Evolutionary conservation across 75 land plant genomes (phyloP).

Genomic region (Chamaecyparis obtusa): DNA sequence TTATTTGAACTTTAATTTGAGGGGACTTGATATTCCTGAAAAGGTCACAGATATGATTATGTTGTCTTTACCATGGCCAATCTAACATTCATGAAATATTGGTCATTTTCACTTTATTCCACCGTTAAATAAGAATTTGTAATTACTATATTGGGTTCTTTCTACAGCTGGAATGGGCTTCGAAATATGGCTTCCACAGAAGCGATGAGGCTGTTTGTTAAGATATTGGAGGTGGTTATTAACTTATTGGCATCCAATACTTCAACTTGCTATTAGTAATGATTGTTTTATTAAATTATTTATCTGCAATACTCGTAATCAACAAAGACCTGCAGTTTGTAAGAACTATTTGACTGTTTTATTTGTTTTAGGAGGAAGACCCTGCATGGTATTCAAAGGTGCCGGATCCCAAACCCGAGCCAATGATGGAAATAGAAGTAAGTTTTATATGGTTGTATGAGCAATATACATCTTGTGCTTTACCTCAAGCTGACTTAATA

Average conservation of each 20-base stretch:
- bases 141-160: constrained; percentile 4
- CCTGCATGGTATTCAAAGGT: constrained; percentile 87
- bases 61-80: not conserved
- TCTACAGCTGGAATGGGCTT: constrained; percentile 79
- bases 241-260: not conserved
- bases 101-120: not conserved
- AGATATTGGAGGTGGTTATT: constrained; percentile 75
- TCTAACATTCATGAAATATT: not conserved
- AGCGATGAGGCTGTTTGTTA: constrained; percentile 97
- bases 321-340: not conserved
- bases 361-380: constrained; percentile 75
- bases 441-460: constrained; percentile 21
- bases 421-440: constrained; percentile 62
- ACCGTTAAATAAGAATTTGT: not conserved
- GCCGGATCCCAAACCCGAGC: constrained; percentile 50
- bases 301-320: not conserved
- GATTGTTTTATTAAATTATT: not conserved
- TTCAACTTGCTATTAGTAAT: not conserved
- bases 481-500: not conserved
- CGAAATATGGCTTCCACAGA: constrained; percentile 87
- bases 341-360: not conserved
- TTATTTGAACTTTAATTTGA: not conserved
- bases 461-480: not conserved
- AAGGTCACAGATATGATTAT: not conserved
- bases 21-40: not conserved